phyloP scores from a whole-genome alignment of 345 rosid genomes.

The Psidium friedrichsthalianum region DNA sequence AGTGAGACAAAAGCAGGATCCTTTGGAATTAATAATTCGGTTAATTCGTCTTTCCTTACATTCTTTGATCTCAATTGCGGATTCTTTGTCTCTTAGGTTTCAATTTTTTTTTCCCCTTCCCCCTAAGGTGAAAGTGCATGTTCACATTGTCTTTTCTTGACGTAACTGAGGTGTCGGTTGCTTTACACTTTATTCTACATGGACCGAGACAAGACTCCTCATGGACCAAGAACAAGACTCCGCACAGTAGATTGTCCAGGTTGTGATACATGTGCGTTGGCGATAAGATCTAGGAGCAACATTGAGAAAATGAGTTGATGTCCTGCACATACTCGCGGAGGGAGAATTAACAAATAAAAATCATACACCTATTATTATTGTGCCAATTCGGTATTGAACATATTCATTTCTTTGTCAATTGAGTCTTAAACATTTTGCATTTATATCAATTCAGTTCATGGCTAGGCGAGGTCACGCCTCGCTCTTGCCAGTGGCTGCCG shows the following conservation, averaged over 20 bases:
- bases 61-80: neutral
- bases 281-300: neutral
- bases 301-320: neutral
- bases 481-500: no score
- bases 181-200: slow-evolving; percentile 42
- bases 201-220: slow-evolving; percentile 16
- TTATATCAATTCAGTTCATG: no score
- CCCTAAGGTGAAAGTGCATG: neutral
- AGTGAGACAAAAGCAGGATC: neutral
- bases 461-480: no score
- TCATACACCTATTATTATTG: no score
- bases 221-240: neutral
- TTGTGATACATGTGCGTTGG: neutral
- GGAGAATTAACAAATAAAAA: no score
- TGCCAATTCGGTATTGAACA: no score
- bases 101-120: neutral
- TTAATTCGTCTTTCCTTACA: neutral
- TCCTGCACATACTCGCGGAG: neutral
- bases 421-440: no score
- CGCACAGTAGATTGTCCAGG: neutral
- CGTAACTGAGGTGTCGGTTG: slow-evolving; percentile 23
- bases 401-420: no score
- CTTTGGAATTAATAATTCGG: neutral
- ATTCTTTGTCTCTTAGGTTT: neutral
- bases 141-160: slow-evolving; percentile 15